Conservation (phyloP, 2,329 filamentous ascomycete genomes). For the Colletotrichum sp. region DNA sequence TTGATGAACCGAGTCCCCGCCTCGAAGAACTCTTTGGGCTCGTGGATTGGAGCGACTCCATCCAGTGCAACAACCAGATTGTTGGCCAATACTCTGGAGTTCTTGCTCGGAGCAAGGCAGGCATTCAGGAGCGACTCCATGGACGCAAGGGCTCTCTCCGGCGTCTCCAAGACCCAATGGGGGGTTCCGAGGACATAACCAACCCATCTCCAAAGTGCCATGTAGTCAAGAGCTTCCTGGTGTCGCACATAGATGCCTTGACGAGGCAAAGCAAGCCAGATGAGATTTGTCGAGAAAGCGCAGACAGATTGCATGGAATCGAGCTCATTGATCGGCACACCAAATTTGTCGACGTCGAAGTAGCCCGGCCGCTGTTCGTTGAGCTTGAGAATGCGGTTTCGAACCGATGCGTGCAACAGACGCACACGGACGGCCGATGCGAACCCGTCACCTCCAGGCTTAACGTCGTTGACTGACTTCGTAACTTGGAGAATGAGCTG, state of each 20-base stretch:
- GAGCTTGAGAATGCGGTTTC: constrained; percentile 65
- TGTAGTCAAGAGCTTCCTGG: constrained; percentile 4
- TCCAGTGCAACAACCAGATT: neutral
- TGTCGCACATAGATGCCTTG: constrained; percentile 9
- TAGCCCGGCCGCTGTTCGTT: constrained; percentile 60
- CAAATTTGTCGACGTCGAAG: constrained; percentile 62
- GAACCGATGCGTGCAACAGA: constrained; percentile 68
- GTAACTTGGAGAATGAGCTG: constrained; percentile 59
- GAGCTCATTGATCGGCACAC: constrained; percentile 52
- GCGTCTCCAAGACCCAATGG: neutral
- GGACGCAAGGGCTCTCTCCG: neutral
- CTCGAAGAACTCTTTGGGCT: neutral
- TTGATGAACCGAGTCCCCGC: neutral
- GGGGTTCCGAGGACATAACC: neutral
- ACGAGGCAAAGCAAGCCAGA: constrained; percentile 1
- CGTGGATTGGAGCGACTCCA: neutral
- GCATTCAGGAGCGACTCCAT: neutral
- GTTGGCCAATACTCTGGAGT: neutral
- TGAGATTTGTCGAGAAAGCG: neutral
- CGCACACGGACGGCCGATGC: constrained; percentile 68
- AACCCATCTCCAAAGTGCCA: constrained; percentile 11
- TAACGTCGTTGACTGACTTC: constrained; percentile 58
- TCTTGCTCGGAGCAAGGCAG: neutral
- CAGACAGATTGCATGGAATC: constrained; percentile 23
- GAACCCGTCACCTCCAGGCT: constrained; percentile 65